phyloP scores from a whole-genome alignment of 208 protist species.

The Crithidia bombi region DNA sequence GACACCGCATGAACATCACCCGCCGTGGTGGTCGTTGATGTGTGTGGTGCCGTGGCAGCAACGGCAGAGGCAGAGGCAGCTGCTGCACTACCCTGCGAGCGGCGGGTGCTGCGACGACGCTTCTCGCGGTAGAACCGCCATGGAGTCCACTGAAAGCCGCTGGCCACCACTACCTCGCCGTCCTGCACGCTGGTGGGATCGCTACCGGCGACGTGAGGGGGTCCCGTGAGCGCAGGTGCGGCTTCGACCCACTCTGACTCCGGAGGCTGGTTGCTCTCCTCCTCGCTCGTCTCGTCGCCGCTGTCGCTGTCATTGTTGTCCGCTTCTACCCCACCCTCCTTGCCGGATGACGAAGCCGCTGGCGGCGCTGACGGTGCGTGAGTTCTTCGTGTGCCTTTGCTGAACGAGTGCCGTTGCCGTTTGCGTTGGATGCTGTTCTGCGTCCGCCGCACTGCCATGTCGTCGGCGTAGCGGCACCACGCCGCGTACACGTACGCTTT shows the following conservation, averaged over 20 bases:
- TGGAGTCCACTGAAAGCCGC: conserved; percentile 34
- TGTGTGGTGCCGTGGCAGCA: not conserved
- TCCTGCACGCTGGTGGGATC: not conserved
- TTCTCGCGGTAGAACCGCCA: conserved; percentile 35
- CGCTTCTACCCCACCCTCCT: not conserved
- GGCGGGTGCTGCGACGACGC: conserved; percentile 12
- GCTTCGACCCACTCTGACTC: conserved; percentile 32
- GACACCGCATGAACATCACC: not conserved
- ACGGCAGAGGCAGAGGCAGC: not conserved
- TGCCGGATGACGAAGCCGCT: not conserved
- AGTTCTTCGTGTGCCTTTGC: conserved; percentile 7
- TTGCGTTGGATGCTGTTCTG: conserved; percentile 38
- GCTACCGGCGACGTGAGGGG: not conserved
- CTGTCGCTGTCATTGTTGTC: conserved; percentile 7
- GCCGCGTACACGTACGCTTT: conserved; percentile 47
- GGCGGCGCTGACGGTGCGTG: not conserved
- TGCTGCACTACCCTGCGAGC: conserved; percentile 1
- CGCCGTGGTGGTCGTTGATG: not conserved
- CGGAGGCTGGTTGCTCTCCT: conserved; percentile 24
- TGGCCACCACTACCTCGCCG: not conserved
- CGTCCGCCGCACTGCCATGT: conserved; percentile 30
- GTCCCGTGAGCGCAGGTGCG: conserved; percentile 19
- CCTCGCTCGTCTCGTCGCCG: not conserved
- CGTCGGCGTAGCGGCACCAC: conserved; percentile 56
- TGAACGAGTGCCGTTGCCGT: conserved; percentile 30